phyloP scores from a whole-genome alignment of 805 yeast species.

The Yarrowia sp. region DNA sequence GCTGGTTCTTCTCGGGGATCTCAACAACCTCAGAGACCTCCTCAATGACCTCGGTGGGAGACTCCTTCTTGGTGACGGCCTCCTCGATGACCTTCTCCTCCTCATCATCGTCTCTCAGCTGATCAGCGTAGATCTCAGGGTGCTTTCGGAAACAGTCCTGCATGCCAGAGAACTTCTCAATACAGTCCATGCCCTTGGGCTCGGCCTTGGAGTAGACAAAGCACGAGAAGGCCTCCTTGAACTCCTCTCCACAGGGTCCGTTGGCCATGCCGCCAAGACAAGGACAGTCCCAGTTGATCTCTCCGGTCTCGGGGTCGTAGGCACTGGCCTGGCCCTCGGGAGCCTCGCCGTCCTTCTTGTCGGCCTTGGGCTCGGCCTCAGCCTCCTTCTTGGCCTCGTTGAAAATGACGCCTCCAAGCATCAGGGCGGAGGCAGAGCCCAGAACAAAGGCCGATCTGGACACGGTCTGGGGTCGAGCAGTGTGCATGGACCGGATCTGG shows the following conservation, averaged over 20 bases:
- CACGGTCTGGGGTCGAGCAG: conserved; percentile 11
- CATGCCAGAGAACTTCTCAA: conserved; percentile 86
- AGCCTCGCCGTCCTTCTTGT: conserved; percentile 1
- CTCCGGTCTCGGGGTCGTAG: conserved; percentile 95
- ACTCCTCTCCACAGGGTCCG: conserved; percentile 97
- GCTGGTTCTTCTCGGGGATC: conserved; percentile 1
- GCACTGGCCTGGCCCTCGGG: conserved; percentile 52
- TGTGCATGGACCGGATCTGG: conserved; percentile 10
- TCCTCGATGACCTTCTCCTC: conserved; percentile 28
- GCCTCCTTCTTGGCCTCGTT: conserved; percentile 25
- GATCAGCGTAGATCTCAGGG: conserved; percentile 93
- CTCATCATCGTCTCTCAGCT: conserved; percentile 70
- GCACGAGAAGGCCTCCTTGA: conserved; percentile 91
- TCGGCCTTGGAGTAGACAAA: conserved; percentile 91
- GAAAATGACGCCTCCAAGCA: conserved; percentile 22
- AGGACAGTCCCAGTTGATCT: conserved; percentile 99
- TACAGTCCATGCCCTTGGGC: conserved; percentile 95
- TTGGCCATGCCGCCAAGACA: conserved; percentile 98
- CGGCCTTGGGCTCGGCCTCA: conserved; percentile 7
- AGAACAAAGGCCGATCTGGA: conserved; percentile 3
- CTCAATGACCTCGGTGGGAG: background rate
- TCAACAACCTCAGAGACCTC: conserved; percentile 20
- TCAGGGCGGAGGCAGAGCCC: conserved; percentile 10
- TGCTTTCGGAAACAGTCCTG: conserved; percentile 88
- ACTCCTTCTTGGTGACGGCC: conserved; percentile 16